phyloP scores from a whole-genome alignment of 192 early-diverging fungal species.

The Dissophora globulifera region DNA sequence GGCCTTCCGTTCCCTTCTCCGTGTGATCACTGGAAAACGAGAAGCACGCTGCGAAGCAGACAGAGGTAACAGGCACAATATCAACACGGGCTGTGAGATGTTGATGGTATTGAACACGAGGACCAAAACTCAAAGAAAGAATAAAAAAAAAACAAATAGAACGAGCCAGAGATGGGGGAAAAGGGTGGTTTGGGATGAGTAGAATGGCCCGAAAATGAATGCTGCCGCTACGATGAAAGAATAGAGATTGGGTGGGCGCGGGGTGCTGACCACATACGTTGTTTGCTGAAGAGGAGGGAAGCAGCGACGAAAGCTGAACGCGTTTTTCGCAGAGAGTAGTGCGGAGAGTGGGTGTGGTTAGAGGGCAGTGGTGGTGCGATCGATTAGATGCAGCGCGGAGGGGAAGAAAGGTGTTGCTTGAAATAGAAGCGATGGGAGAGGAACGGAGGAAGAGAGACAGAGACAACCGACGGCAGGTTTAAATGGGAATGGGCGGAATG shows the following conservation, averaged over 20 bases:
- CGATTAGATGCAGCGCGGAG: neutral
- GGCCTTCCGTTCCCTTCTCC: neutral
- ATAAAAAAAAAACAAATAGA: neutral
- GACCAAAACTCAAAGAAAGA: neutral
- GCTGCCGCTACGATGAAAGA: too few relatives aligned
- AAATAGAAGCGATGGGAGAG: conserved; percentile 4
- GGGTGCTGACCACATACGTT: too few relatives aligned
- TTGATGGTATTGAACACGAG: conserved; percentile 5
- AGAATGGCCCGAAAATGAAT: conserved; percentile 8
- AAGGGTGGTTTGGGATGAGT: neutral
- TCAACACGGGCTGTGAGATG: too few relatives aligned
- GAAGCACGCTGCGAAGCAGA: neutral
- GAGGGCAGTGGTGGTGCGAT: conserved; percentile 1
- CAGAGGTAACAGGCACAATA: too few relatives aligned
- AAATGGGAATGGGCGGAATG: conserved; percentile 10
- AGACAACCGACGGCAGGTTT: neutral
- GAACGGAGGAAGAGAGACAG: neutral
- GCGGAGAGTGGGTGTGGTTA: conserved; percentile 16
- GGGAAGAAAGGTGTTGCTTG: neutral
- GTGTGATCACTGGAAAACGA: neutral
- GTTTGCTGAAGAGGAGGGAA: too few relatives aligned
- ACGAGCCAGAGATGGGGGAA: neutral
- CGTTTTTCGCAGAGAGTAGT: neutral
- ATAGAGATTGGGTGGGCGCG: too few relatives aligned
- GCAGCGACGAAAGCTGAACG: too few relatives aligned